Conservation (phyloP, 2,329 filamentous ascomycete species). For the Acephala macrosclerotiorum region DNA sequence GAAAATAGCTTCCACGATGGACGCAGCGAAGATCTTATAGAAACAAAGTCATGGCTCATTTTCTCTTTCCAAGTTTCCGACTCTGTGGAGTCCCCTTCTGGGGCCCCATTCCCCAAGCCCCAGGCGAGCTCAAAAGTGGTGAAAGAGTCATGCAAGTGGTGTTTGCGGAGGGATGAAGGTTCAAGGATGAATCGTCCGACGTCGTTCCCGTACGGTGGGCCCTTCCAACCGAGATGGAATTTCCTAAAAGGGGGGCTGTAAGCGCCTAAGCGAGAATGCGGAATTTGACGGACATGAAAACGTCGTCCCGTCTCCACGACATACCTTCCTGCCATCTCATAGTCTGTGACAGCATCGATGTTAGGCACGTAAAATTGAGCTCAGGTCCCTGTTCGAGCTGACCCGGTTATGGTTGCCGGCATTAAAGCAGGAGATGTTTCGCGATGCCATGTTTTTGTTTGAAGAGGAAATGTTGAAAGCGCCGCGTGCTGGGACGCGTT, state of each 20-base stretch:
- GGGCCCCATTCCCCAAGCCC: neutral
- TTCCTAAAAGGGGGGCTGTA: neutral
- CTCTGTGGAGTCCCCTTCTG: neutral
- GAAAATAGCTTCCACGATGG: neutral
- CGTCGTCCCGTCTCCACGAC: too few species aligned
- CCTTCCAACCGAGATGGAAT: neutral
- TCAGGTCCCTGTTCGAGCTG: too few species aligned
- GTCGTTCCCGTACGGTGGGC: neutral
- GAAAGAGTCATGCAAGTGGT: neutral
- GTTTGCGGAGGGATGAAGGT: neutral
- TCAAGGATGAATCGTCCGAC: neutral
- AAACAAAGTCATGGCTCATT: neutral
- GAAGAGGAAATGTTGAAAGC: too few species aligned
- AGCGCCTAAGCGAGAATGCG: slow-evolving; percentile 1
- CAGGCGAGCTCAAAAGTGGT: neutral
- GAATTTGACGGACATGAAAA: neutral
- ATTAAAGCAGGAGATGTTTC: too few species aligned
- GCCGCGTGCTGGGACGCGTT: too few species aligned
- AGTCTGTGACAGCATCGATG: too few species aligned
- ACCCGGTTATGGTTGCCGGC: too few species aligned
- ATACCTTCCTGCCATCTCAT: too few species aligned
- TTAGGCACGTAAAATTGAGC: too few species aligned
- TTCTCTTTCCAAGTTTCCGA: neutral
- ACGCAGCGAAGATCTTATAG: neutral
- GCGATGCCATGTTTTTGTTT: too few species aligned